Evolutionary conservation across 495 filamentous ascomycete species (phyloP), one percentile per base, ranked within the genome.

Genomic region (Penicilliopsis zonata): DNA sequence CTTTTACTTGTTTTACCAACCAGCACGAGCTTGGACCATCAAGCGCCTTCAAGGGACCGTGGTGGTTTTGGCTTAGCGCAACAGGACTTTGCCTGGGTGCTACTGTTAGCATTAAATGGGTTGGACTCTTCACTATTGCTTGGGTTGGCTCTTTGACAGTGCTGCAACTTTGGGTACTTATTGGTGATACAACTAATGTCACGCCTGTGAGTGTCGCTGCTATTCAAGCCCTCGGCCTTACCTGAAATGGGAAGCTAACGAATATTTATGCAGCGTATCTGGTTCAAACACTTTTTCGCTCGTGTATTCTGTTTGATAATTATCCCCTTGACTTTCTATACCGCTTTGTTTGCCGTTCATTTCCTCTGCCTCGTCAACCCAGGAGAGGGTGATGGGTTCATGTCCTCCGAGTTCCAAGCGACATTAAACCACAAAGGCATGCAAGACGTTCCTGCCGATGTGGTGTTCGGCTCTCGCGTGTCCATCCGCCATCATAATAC

Each of bases 401-500:
- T 98, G 90, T 94, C 85, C 40, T 93, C 87, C 19, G 92, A 98
- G 53, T 98, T 98, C 64, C 92, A 96, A 56, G 83, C 92, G 14
- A 98, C 90, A 2, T 65, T 98, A 36, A 98, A 95, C 57, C 87
- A 80, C 25, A 96, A 96, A 61, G 74, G 67, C 20, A 98, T 98
- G 90, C 75, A 84, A 51, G 86, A 92, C 51, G 86, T 94, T 12
- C 78, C 90, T 0, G 90, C 82, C 3, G 87, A 98, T 57, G 76
- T 98, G 38, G 77, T 80, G 16, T 81, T 86, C 47, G 90, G 90
- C 25, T 90, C 84, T 46, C 76, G 82, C 25, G 67, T 98, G 43
- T 74, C 67, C 46, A 70, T 98, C 40, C 82, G 90, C 43, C 90
- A 98, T 53, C 74, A 82, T 44, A 96, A 98, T 51, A 98, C 90